Percentiles rank a stretch among this genome's conserved stretches.
Evolutionary conservation across 2,329 filamentous ascomycete genomes (phyloP).

Genomic region (Calonectria hongkongensis): DNA sequence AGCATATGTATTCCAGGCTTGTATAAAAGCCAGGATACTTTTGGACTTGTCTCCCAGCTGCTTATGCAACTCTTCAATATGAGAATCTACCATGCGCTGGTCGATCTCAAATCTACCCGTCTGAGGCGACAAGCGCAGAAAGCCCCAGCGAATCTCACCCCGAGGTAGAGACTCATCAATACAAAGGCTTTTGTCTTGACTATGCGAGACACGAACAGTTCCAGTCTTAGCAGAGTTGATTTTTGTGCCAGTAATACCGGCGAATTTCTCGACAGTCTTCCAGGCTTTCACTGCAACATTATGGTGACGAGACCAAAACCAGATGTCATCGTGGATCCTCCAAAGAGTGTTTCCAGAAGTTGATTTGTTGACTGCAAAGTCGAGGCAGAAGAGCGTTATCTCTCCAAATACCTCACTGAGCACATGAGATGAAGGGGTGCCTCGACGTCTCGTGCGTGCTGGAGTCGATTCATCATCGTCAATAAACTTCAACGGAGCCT

Average conservation of each 20-base stretch:
- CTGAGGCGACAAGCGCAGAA: conserved; percentile 72
- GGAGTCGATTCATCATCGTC: conserved; percentile 69
- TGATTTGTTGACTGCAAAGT: conserved; percentile 77
- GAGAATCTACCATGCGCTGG: conserved; percentile 73
- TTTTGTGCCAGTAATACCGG: conserved; percentile 71
- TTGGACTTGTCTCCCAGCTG: conserved; percentile 73
- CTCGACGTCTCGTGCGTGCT: conserved; percentile 69
- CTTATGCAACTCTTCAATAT: conserved; percentile 74
- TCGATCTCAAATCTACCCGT: conserved; percentile 76
- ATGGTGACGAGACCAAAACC: conserved; percentile 78
- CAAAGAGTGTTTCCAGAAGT: conserved; percentile 74
- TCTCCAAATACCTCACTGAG: conserved; percentile 78
- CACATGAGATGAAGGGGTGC: conserved; percentile 76
- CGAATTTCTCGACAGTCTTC: conserved; percentile 74
- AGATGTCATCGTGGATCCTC: conserved; percentile 79
- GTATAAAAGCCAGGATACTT: conserved; percentile 68
- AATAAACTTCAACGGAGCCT: conserved; percentile 74
- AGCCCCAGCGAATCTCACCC: conserved; percentile 72
- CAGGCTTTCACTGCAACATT: conserved; percentile 74
- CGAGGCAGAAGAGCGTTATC: conserved; percentile 77
- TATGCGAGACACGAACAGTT: conserved; percentile 63
- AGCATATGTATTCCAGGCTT: conserved; percentile 72
- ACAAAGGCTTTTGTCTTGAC: conserved; percentile 39
- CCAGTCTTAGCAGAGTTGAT: conserved; percentile 73
- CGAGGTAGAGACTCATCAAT: conserved; percentile 63